Percentiles rank a stretch among this genome's conserved stretches.
Evolutionary conservation across 768 basidiomycete genomes (phyloP).

Genomic region (Lactarius quietus): DNA sequence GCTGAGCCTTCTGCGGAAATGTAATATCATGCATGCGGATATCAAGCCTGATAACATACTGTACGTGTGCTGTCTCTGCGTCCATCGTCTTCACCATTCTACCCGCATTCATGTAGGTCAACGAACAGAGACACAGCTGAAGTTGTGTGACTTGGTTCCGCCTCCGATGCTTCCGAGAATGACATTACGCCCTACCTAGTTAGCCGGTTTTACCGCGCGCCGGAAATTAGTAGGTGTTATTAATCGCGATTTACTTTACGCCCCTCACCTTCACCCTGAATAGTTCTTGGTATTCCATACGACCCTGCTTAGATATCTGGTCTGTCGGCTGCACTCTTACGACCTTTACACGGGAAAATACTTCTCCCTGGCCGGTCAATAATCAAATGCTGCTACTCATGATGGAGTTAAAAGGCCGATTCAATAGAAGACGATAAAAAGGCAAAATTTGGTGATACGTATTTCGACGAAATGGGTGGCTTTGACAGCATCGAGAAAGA

Average conservation of each 20-base stretch:
- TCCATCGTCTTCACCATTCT: background rate
- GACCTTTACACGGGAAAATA: slow-evolving; percentile 94
- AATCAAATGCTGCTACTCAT: slow-evolving; percentile 97
- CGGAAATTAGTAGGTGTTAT: slow-evolving; percentile 84
- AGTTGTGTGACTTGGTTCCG: slow-evolving; percentile 98
- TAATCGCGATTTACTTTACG: slow-evolving; percentile 9
- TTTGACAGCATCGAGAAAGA: slow-evolving; percentile 84
- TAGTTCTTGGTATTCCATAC: slow-evolving; percentile 93
- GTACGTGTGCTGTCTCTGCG: slow-evolving; percentile 38
- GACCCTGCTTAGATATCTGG: slow-evolving; percentile 95
- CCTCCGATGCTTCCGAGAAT: slow-evolving; percentile 90
- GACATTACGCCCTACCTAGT: slow-evolving; percentile 99
- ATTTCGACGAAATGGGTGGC: slow-evolving; percentile 90
- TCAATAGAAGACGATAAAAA: slow-evolving; percentile 96
- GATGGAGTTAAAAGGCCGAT: slow-evolving; percentile 96
- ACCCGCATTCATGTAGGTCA: slow-evolving; percentile 55
- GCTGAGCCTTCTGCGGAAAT: slow-evolving; percentile 78
- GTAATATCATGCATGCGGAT: slow-evolving; percentile 96
- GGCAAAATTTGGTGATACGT: slow-evolving; percentile 85
- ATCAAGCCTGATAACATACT: slow-evolving; percentile 98
- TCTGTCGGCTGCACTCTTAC: slow-evolving; percentile 96
- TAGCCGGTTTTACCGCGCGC: slow-evolving; percentile 95
- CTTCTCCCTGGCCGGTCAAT: slow-evolving; percentile 93
- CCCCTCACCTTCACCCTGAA: slow-evolving; percentile 20
- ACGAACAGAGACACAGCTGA: slow-evolving; percentile 87